Evolutionary conservation across 768 basidiomycete genomes (phyloP), one percentile per base, ranked within the genome.

Genomic region (Flagelloscypha sp.): DNA sequence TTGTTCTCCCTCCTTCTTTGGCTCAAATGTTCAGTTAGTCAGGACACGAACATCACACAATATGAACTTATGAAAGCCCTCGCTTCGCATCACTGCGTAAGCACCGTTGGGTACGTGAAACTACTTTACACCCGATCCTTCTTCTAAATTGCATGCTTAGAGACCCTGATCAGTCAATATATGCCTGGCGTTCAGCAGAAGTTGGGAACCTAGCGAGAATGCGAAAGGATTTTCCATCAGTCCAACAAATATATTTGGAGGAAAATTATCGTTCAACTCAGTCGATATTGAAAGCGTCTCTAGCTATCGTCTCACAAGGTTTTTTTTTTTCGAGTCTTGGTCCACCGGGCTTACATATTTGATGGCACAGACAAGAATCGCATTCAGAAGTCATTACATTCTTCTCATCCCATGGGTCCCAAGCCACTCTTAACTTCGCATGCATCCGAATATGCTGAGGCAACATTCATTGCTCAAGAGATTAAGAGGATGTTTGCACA

Each of bases 181-280:
- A 89, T 46, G 86, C 85, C 7, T 93, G 89, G 88, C 72, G 88
- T 9, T 79, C 82, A 5, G 86, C 79, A 16, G 83, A 89, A 47
- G 65, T 84, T 3, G 72, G 68, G 38, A 90, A 90, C 54, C 57
- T 90, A 16, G 63, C 63, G 6, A 76, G 70, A 42, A 90, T 92
- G 88, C 58, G 65, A 22, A 57, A 64, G 55, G 81, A 85, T 45
- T 88, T 89, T 49, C 55, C 68, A 0, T 56, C 63, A 1, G 78
- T 79, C 0, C 44, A 63, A 40, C 79, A 85, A 46, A 74, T 94
- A 27, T 70, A 83, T 27, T 61, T 93, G 6, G 87, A 92, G 52
- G 68, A 87, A 49, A 92, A 90, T 50, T 94, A 90, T 56, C 78
- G 90, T 7, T 89, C 85, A 1, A 88, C 86, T 0, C 77, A 66